Evolutionary conservation across 176 grass and related monocot genomes (phyloP), one percentile per base, ranked within the genome.

Genomic region (Aegilops tauschii): DNA sequence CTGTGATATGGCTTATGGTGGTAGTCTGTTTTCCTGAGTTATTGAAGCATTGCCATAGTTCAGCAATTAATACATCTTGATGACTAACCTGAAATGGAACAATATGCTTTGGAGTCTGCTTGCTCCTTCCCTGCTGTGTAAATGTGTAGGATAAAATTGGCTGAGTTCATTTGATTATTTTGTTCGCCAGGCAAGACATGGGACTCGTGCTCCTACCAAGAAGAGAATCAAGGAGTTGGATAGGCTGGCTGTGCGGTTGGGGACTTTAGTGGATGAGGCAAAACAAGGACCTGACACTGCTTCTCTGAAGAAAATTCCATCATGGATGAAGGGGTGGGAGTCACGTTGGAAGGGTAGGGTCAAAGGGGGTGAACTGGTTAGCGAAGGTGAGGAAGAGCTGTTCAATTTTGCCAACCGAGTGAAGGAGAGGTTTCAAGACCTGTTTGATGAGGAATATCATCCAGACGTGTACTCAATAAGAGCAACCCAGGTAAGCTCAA

Each of bases 151-250:
- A 73, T 16, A 11, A 21, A 79, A 66, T 7, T 62, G 16, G 58
- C 8, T 27, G 31, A 34, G 6, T 87, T 59, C 8, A 80, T 84
- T 83, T 21, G 23, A 17, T 56, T 40, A 2, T 44, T 76, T 68
- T 86, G 9, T 81, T 69, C 32, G 4, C 30, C 73, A 98, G 96
- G 90, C 96, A 86, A 96, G 96, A 65, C 96, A 96, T 88, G 96
- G 96, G 32, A 93, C 96, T 36, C 96, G 96, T 7, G 72, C 93
- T 21, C 96, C 96, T 61, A 98, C 93, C 47, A 94, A 93, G 39
- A 98, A 92, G 80, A 82, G 96, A 49, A 94, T 95, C 77, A 94
- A 92, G 83, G 96, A 98, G 80, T 73, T 98, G 76, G 93, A 98
- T 75, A 88, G 79, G 74, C 81, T 98, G 76, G 70, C 90, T 6